Evolutionary conservation across 2,329 filamentous ascomycete genomes (phyloP).

Genomic region (Amylocarpus encephaloides): DNA sequence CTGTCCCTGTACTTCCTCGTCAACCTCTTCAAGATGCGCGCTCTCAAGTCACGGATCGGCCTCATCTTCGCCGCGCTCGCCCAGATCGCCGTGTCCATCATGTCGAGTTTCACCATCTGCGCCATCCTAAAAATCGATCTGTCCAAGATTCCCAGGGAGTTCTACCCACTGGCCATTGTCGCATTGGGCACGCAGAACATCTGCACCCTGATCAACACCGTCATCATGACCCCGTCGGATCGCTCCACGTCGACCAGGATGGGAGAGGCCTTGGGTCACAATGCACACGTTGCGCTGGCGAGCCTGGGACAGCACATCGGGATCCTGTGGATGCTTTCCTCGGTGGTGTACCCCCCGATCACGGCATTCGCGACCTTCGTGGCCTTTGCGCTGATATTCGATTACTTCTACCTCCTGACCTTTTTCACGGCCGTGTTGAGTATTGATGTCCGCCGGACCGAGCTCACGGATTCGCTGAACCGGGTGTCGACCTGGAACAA

Average conservation of each 20-base stretch:
- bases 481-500: slow-evolving; percentile 37
- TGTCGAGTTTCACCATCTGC: slow-evolving; percentile 75
- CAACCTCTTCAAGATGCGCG: slow-evolving; percentile 62
- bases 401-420: slow-evolving; percentile 71
- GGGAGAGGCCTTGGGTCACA: slow-evolving; percentile 66
- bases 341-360: slow-evolving; percentile 61
- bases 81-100: slow-evolving; percentile 65
- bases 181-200: slow-evolving; percentile 72
- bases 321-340: slow-evolving; percentile 60
- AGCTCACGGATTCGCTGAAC: slow-evolving; percentile 66
- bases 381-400: slow-evolving; percentile 67
- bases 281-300: slow-evolving; percentile 61
- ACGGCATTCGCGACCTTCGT: slow-evolving; percentile 72
- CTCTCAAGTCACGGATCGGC: slow-evolving; percentile 69
- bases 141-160: slow-evolving; percentile 65
- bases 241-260: slow-evolving; percentile 63
- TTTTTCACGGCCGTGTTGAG: slow-evolving; percentile 76
- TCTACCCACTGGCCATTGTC: slow-evolving; percentile 71
- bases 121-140: slow-evolving; percentile 69
- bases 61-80: slow-evolving; percentile 63
- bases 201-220: slow-evolving; percentile 70
- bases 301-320: slow-evolving; percentile 63
- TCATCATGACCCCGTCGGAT: slow-evolving; percentile 64
- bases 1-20: slow-evolving; percentile 59
- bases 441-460: slow-evolving; percentile 69